Evolutionary conservation across 805 yeast genomes (phyloP), one percentile per base, ranked within the genome.

Genomic region (Suhomyces pyralidae): DNA sequence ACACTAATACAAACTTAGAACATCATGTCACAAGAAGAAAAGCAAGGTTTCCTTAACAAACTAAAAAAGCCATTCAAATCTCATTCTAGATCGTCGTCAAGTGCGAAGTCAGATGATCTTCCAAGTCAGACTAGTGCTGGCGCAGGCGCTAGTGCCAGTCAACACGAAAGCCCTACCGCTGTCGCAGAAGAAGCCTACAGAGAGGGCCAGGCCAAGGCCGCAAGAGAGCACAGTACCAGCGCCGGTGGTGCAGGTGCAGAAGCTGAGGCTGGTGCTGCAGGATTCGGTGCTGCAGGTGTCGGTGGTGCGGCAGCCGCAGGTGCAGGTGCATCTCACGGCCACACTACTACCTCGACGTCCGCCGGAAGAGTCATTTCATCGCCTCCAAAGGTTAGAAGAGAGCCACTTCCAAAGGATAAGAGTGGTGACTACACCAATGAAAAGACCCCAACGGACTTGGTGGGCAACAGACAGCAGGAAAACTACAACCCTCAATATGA

Each of bases 391-490:
- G 57, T 68, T 36, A 57, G 58, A 40, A 61, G 71, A 34, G 51
- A 56, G 38, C 74, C 75, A 1, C 62, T 71, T 45, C 65, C 59
- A 4, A 64, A 61, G 48, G 65, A 59, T 22, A 57, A 60, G 22
- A 61, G 67, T 8, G 74, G 76, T 5, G 76, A 71, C 57, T 71
- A 57, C 47, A 53, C 76, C 54, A 69, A 68, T 55, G 63, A 64
- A 19, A 69, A 70, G 58, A 54, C 54, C 22, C 73, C 75, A 9
- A 61, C 63, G 40, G 71, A 70, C 50, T 24, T 56, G 20, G 54
- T 64, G 26, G 59, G 63, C 10, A 46, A 48, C 7, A 24, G 20
- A 7, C 32, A 64, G 20, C 52, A 58, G 32, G 57, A 54, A 14
- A 69, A 70, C 55, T 45, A 43, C n/a, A 51, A 60, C 24, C 73